Conservation (phyloP, 805 yeast genomes). For the Hanseniaspora clermontiae region DNA sequence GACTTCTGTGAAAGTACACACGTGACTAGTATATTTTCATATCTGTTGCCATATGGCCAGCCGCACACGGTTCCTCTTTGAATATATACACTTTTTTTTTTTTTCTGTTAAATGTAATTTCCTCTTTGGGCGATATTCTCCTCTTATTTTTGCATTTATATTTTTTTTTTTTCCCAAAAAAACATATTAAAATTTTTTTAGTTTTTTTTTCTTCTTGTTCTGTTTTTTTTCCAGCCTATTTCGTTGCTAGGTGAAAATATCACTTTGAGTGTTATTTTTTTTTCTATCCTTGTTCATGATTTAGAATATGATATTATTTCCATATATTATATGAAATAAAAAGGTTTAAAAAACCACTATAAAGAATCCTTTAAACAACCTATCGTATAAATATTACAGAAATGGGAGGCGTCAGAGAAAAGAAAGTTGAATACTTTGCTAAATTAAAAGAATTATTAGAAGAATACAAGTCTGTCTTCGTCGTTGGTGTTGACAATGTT, state of each 20-base stretch:
- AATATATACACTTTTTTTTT: neutral
- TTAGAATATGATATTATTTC: too few species aligned
- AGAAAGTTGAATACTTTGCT: conserved; percentile 88
- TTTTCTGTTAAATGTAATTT: neutral
- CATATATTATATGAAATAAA: too few species aligned
- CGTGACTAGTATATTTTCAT: too few species aligned
- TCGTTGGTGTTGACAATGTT: conserved; percentile 99
- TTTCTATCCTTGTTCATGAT: too few species aligned
- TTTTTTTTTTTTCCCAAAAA: neutral
- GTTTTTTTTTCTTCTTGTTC: neutral
- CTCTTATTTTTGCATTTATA: neutral
- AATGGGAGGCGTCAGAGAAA: conserved; percentile 99
- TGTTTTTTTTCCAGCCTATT: neutral
- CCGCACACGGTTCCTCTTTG: neutral
- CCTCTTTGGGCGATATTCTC: neutral
- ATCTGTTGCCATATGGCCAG: neutral
- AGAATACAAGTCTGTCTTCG: conserved; percentile 95
- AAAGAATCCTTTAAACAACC: conserved; percentile 71
- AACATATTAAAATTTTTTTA: too few species aligned
- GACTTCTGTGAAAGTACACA: too few species aligned
- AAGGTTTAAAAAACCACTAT: neutral
- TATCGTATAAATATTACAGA: conserved; percentile 69
- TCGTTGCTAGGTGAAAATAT: too few species aligned
- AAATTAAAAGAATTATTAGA: conserved; percentile 91
- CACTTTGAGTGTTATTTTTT: too few species aligned